A percentile compares a stretch with the other conserved stretches of the same genome.
phyloP scores from a whole-genome alignment of 129 eudicot genomes.

The Pseudognaphalium luteoalbum region DNA sequence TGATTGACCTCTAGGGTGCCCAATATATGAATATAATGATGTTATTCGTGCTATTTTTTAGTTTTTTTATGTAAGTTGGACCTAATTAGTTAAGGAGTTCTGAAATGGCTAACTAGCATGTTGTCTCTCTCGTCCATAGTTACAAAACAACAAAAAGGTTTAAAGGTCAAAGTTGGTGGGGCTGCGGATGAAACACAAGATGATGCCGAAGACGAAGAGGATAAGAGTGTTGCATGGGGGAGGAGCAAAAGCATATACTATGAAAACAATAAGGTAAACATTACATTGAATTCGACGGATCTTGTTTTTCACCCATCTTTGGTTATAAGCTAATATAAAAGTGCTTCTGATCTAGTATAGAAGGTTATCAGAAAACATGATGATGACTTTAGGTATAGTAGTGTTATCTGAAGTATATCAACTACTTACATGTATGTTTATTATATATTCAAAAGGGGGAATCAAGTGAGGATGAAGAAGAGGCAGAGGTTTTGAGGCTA shows the following conservation, averaged over 20 bases:
- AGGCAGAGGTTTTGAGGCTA: constrained; percentile 69
- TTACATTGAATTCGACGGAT: not conserved
- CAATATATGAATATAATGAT: not conserved
- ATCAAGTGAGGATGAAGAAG: constrained; percentile 78
- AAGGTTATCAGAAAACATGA: not conserved
- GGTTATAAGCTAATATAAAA: not conserved
- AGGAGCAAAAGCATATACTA: constrained; percentile 43
- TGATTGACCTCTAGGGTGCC: not conserved
- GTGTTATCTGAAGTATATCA: constrained; percentile 11
- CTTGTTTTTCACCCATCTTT: not conserved
- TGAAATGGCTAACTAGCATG: constrained; percentile 17
- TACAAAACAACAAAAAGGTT: constrained; percentile 53
- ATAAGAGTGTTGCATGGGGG: constrained; percentile 56
- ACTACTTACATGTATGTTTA: not conserved
- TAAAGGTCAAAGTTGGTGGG: constrained; percentile 65
- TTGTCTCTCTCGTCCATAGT: constrained; percentile 40
- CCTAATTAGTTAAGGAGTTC: not conserved
- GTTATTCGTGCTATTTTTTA: not conserved
- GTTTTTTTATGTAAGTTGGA: not conserved
- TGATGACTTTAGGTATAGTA: not conserved
- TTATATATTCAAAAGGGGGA: constrained; percentile 37
- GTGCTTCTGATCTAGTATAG: not conserved
- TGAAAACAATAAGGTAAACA: constrained; percentile 25
- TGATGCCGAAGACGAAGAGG: constrained; percentile 65
- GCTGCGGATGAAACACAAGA: constrained; percentile 71